Evolutionary conservation across 768 basidiomycete genomes (phyloP), one percentile per base, ranked within the genome.

Genomic region (Pilatotrama ljubarskyi): DNA sequence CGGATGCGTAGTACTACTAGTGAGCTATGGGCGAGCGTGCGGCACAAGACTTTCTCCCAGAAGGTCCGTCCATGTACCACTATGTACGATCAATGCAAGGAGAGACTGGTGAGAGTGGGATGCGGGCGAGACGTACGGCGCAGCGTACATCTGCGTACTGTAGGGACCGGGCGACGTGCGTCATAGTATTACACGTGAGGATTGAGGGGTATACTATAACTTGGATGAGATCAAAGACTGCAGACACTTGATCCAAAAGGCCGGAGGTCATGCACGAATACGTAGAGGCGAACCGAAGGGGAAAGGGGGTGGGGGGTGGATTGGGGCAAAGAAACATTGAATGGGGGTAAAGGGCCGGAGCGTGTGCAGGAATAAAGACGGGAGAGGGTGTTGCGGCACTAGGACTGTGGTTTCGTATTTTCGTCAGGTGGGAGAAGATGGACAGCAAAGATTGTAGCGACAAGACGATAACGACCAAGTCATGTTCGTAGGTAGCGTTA

Each of bases 171-270:
- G 68, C 63, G 60, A 59, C 64, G 67, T 68, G 67, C 68, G 66
- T 69, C 66, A 75, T 75, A 75, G 68, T 70, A 75, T 74, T 75
- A 75, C 74, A 75, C 66, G 72, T 75, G 70, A 60, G 63, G 72
- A 74, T 74, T 68, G 70, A 64, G 68, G 69, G 70, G 69, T 70
- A 70, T 70, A 70, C 68, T 71, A 71, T 71, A 71, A 72, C 67
- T 71, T 68, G 68, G 59, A 64, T 67, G 64, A 65, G 55, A 61
- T 61, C 66, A 61, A 66, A 69, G 66, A 68, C 70, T 66, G 64
- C 63, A 68, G 68, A 71, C 68, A 67, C 67, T 66, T 68, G 67
- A 70, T 73, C 72, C 72, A 70, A 71, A 68, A 66, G 61, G 63
- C 61, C 60, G 58, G 60, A 32, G 54, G 65, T 59, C 58, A 59